These are phyloP conservation scores for Chlorella variabilis DNA, from an alignment of 163 green algal genomes.

Conservation along the genomic window DNA sequence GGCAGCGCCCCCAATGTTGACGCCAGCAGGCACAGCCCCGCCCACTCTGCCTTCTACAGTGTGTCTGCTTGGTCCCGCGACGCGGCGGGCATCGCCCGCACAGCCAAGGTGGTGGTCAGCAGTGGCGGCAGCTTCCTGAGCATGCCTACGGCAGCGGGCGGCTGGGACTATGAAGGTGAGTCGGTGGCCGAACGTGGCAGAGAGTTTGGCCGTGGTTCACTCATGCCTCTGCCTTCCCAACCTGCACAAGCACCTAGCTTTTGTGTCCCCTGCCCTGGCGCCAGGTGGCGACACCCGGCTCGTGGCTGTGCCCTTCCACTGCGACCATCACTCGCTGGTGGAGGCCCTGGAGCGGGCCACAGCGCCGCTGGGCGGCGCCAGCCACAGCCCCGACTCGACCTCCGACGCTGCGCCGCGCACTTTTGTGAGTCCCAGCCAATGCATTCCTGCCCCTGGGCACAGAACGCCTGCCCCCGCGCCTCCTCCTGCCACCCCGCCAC, in stretches of 20 bases:
- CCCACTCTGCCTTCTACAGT: background rate
- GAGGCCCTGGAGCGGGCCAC: constrained; percentile 50
- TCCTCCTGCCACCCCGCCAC: too few species aligned
- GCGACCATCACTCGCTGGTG: constrained; percentile 40
- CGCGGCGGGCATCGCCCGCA: background rate
- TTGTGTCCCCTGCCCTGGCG: too few species aligned
- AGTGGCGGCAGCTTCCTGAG: constrained; percentile 64
- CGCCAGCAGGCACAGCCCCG: background rate
- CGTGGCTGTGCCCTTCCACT: constrained; percentile 55
- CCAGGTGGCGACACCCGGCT: constrained; percentile 78
- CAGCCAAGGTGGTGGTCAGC: constrained; percentile 69
- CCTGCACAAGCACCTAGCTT: background rate
- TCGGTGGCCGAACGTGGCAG: too few species aligned
- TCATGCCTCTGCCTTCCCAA: background rate
- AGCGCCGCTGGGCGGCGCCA: background rate
- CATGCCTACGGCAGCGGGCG: constrained; percentile 20
- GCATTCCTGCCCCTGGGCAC: background rate
- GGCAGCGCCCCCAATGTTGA: background rate
- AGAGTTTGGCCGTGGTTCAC: background rate
- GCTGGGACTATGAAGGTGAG: constrained; percentile 54
- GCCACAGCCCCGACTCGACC: background rate
- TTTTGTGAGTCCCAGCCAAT: background rate
- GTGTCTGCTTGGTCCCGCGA: constrained; percentile 18
- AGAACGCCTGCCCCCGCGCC: too few species aligned
- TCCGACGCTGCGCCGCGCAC: background rate